Percentiles rank a stretch among this genome's conserved stretches.
These are phyloP conservation scores for Aspergillus caelatus DNA, from an alignment of 2,329 filamentous ascomycete species.

Conservation along the genomic window DNA sequence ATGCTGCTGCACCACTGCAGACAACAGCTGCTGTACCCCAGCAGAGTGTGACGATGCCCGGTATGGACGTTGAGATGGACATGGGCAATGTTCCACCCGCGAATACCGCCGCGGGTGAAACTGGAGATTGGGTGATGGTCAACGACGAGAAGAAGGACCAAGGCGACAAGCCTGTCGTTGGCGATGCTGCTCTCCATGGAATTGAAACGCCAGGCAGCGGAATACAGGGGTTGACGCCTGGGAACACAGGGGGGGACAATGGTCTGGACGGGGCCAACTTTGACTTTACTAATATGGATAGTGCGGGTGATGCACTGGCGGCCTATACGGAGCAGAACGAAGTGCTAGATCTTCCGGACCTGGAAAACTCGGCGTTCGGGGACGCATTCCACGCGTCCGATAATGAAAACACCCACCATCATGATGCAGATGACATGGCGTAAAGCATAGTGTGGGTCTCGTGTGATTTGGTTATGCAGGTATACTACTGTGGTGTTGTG, in stretches of 20 bases:
- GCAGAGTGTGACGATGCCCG: constrained; percentile 16
- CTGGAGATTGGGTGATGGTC: constrained; percentile 75
- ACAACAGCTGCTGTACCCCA: constrained; percentile 22
- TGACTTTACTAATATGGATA: constrained; percentile 59
- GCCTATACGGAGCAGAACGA: constrained; percentile 65
- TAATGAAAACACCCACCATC: constrained; percentile 45
- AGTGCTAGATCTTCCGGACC: constrained; percentile 58
- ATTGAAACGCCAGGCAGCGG: constrained; percentile 25
- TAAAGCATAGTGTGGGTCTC: constrained; percentile 16
- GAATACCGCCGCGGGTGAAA: constrained; percentile 48
- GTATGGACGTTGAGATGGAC: constrained; percentile 50
- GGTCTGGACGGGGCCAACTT: constrained; percentile 44
- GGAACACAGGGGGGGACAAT: constrained; percentile 29
- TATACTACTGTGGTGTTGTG: constrained; percentile 3
- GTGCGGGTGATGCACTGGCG: constrained; percentile 71
- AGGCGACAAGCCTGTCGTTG: constrained; percentile 22
- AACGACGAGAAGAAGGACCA: constrained; percentile 59
- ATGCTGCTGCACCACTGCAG: constrained; percentile 9
- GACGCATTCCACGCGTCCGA: constrained; percentile 73
- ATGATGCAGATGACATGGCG: constrained; percentile 45
- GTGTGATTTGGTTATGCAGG: not conserved
- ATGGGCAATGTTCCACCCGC: constrained; percentile 54
- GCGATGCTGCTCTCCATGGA: constrained; percentile 12
- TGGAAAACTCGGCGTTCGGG: constrained; percentile 81
- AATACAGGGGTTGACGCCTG: constrained; percentile 27